phyloP scores from a whole-genome alignment of 768 basidiomycete species.

The Jaapia argillacea region DNA sequence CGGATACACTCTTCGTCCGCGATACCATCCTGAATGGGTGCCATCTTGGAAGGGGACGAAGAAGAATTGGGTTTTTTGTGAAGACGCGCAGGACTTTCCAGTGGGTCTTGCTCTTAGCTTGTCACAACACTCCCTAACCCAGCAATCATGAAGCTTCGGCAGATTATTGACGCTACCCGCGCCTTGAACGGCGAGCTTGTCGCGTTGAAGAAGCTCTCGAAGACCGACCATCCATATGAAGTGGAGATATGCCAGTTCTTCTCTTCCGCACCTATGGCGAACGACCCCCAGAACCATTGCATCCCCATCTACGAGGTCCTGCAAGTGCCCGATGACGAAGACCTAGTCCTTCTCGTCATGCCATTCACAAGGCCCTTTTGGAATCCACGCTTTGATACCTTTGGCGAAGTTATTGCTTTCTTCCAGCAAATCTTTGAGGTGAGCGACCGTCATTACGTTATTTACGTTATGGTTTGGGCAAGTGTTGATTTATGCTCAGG shows the following conservation, averaged over 20 bases:
- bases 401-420: conserved; percentile 22
- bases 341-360: conserved; percentile 17
- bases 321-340: conserved; percentile 8
- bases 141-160: neutral
- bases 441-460: neutral
- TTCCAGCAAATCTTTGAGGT: conserved; percentile 22
- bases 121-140: neutral
- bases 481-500: conserved; percentile 10
- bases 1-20: conserved; percentile 12
- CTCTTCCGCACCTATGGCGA: conserved; percentile 8
- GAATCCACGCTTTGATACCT: conserved; percentile 15
- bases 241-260: conserved; percentile 11
- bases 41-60: conserved; percentile 10
- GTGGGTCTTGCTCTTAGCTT: neutral
- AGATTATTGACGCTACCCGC: conserved; percentile 12
- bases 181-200: conserved; percentile 12
- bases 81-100: conserved; percentile 2
- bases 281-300: conserved; percentile 19
- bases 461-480: neutral
- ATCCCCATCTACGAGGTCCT: conserved; percentile 18
- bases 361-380: conserved; percentile 13
- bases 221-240: conserved; percentile 4
- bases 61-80: neutral
- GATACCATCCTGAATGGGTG: conserved; percentile 9
- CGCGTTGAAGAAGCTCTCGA: conserved; percentile 11